Evolutionary conservation across 1,284 basidiomycete genomes (phyloP).

Genomic region (Uromyces viciae-fabae): DNA sequence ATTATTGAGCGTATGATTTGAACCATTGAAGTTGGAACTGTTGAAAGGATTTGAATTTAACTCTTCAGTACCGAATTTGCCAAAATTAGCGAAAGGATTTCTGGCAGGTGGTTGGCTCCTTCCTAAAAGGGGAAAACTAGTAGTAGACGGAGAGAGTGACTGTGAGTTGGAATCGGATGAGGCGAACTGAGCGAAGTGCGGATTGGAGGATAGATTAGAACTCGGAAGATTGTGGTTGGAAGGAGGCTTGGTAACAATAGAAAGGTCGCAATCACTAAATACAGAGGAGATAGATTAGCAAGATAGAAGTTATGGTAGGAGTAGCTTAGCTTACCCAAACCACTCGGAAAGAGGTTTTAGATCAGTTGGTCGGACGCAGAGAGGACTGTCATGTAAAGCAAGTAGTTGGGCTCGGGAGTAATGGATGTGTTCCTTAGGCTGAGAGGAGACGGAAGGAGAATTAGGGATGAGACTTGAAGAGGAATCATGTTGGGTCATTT

Average conservation of each 20-base stretch:
- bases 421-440: neutral
- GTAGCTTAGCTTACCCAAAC: slow-evolving; percentile 25
- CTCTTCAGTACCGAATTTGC: slow-evolving; percentile 36
- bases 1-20: slow-evolving; percentile 11
- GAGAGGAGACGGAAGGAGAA: slow-evolving; percentile 2
- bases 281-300: neutral
- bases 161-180: slow-evolving; percentile 2
- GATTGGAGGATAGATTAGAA: slow-evolving; percentile 4
- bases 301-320: neutral
- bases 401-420: slow-evolving; percentile 34
- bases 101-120: slow-evolving; percentile 41
- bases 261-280: slow-evolving; percentile 34
- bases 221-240: slow-evolving; percentile 11
- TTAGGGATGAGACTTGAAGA: neutral
- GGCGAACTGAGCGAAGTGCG: neutral
- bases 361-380: slow-evolving; percentile 34
- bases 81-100: slow-evolving; percentile 45
- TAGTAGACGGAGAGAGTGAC: slow-evolving; percentile 17
- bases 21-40: neutral
- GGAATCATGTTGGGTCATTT: slow-evolving; percentile 33
- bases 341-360: slow-evolving; percentile 41
- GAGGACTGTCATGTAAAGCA: slow-evolving; percentile 34
- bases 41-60: slow-evolving; percentile 3
- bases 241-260: neutral
- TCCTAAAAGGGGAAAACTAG: slow-evolving; percentile 23